Conservation (phyloP, 2,329 filamentous ascomycete genomes). For the Talaromyces piceae region DNA sequence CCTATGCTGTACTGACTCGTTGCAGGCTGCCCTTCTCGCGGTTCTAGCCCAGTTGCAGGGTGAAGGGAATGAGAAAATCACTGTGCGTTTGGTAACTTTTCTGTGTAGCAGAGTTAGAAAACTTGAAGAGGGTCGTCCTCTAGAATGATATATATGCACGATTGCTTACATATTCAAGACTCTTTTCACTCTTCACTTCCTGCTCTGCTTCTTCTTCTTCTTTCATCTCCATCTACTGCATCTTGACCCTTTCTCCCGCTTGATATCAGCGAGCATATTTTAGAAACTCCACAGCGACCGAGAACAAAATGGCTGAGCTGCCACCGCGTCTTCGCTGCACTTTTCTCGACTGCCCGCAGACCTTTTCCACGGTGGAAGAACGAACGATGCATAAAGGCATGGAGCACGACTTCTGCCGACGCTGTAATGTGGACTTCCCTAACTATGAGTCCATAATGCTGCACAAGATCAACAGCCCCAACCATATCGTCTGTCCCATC, state of each 20-base stretch:
- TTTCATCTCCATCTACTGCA: no score
- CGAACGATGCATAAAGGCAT: constrained; percentile 47
- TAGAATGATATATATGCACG: no score
- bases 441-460: constrained; percentile 37
- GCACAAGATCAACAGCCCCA: constrained; percentile 43
- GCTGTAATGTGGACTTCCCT: constrained; percentile 40
- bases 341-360: constrained; percentile 37
- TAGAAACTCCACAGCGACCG: background rate
- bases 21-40: constrained; percentile 41
- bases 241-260: background rate
- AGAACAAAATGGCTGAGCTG: constrained; percentile 10
- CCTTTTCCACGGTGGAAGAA: constrained; percentile 38
- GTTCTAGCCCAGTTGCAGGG: constrained; percentile 25
- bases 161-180: no score
- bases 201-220: no score
- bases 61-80: background rate
- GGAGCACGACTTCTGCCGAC: constrained; percentile 35
- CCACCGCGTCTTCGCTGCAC: constrained; percentile 37
- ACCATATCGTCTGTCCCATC: constrained; percentile 49
- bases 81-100: background rate
- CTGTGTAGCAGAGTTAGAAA: background rate
- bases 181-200: no score
- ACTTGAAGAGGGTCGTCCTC: no score
- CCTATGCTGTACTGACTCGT: constrained; percentile 12
- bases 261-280: background rate